Base-by-base conservation (phyloP, 2,329 filamentous ascomycete species). In the Stachybotrys chartarum region DNA sequence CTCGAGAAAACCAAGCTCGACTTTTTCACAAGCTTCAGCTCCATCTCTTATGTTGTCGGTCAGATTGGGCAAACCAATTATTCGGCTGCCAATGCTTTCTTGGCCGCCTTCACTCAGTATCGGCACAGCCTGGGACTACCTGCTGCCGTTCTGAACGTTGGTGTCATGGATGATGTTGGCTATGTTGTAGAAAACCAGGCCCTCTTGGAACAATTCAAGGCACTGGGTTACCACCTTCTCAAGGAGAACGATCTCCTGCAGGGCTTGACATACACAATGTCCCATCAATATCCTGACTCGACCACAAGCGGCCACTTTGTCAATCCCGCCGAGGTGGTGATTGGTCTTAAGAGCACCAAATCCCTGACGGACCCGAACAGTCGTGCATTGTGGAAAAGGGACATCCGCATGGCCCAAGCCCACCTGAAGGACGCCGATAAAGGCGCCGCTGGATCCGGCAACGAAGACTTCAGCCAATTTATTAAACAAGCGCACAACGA, bases 91-190 rank as follows among this genome's bases (percentile, higher is more conserved):
- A 52, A 52, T 30, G 31, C 50, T 5, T 52, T 52, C 50, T 17
- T 71, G 42, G 65, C 68, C 39, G 60, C 63, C 3, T 64, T 73
- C 16, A 64, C 62, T 30, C 52, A 55, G 30, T 56, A 57, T 24
- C 56, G 59, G 8, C 56, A 56, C 30, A 10, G 46, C 32, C 6
- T 30, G 14, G 54, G 51, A 1, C 51, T 57, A 10, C 54, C 54
- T 7, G 47, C 47, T 11, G 63, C 67, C 0, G 58, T 60, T n/a
- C 64, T 77, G 6, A 66, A 77, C 56, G 63, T 77, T 16, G 59
- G 58, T n/a, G 57, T 57, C 11, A 61, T 76, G 16, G 63, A 68
- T 3, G 72, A 68, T 17, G 61, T 70, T 6, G 75, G 75, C 4
- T 70, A 66, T 54, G 60, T 75, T 12, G 32, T 51, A 32, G 53